Evolutionary conservation across 306 rosid genomes (phyloP).

Genomic region (Acacia acuminata): DNA sequence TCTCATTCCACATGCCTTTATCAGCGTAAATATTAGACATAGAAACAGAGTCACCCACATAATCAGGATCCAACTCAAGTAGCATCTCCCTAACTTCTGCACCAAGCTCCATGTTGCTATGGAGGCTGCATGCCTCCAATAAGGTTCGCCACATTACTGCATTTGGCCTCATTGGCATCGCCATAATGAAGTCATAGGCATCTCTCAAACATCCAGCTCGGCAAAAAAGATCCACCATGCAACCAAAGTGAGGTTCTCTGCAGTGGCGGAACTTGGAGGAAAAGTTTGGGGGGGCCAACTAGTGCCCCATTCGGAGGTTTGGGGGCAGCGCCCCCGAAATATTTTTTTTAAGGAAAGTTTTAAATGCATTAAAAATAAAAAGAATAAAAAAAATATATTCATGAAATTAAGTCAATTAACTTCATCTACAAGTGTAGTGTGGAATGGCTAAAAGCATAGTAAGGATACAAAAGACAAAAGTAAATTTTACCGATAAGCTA

Average conservation of each 20-base stretch:
- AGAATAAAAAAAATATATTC: too few relatives aligned
- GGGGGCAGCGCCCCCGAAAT: too few relatives aligned
- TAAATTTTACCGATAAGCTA: too few relatives aligned
- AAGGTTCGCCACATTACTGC: conserved; percentile 61
- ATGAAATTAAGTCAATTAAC: too few relatives aligned
- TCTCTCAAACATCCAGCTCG: conserved; percentile 51
- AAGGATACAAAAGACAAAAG: too few relatives aligned
- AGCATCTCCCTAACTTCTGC: conserved; percentile 41
- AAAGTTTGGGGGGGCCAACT: too few relatives aligned
- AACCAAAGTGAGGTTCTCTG: conserved; percentile 65
- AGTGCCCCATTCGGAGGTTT: too few relatives aligned
- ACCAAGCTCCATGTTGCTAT: conserved; percentile 50
- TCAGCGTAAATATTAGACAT: conserved; percentile 65
- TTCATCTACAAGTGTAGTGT: too few relatives aligned
- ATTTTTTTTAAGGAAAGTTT: too few relatives aligned
- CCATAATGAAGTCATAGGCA: conserved; percentile 50
- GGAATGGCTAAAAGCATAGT: too few relatives aligned
- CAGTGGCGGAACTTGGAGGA: too few relatives aligned
- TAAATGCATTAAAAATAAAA: too few relatives aligned
- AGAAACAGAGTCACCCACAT: conserved; percentile 59
- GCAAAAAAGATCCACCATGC: conserved; percentile 74
- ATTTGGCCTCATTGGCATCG: conserved; percentile 42
- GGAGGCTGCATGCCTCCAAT: conserved; percentile 57
- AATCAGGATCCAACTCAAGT: conserved; percentile 49
- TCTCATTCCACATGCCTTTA: conserved; percentile 60